Evolutionary conservation across 345 rosid genomes (phyloP).

Genomic region (Hevea brasiliensis): DNA sequence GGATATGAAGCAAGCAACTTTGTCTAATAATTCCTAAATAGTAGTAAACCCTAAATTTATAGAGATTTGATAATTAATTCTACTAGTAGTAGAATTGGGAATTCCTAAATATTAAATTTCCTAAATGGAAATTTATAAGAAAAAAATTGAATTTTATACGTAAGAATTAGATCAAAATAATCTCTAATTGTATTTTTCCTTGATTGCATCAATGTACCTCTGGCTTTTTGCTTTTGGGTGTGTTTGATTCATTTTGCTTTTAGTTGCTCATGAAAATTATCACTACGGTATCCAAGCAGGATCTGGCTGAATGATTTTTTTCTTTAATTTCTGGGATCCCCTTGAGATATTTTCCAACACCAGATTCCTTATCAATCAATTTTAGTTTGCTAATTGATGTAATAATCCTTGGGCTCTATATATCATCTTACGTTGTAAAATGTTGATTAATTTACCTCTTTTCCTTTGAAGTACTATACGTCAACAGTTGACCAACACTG

Average conservation of each 20-base stretch:
- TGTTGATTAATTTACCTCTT: conserved; percentile 31
- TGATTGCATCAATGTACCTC: not conserved
- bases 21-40: too few species aligned
- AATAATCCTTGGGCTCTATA: not conserved
- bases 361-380: not conserved
- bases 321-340: not conserved
- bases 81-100: too few species aligned
- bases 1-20: too few species aligned
- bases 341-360: not conserved
- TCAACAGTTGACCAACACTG: conserved; percentile 79
- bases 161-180: too few species aligned
- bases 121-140: too few species aligned
- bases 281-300: not conserved
- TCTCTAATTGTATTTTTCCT: too few species aligned
- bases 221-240: not conserved
- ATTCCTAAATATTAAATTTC: too few species aligned
- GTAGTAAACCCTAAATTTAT: too few species aligned
- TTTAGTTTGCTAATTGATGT: not conserved
- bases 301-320: not conserved
- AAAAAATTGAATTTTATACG: too few species aligned
- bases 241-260: not conserved
- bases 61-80: too few species aligned
- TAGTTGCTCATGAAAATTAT: not conserved
- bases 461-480: conserved; percentile 69
- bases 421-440: conserved; percentile 2